These are phyloP conservation scores for Dioscorea dumetorum DNA, from an alignment of 106 monocot genomes.

Conservation along the genomic window DNA sequence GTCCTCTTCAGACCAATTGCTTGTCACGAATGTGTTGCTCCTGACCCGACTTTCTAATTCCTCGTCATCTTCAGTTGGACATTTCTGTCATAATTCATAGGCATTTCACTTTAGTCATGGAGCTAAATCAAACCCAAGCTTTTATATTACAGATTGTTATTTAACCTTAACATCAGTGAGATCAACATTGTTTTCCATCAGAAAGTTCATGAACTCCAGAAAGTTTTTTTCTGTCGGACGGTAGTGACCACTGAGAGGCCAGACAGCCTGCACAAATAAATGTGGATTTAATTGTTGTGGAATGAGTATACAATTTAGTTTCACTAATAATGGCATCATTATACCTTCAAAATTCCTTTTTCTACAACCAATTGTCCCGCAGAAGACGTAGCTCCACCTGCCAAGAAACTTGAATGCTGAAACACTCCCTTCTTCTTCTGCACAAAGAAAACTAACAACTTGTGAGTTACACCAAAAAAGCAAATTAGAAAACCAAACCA, in stretches of 20 bases:
- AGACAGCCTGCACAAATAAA: constrained; percentile 51
- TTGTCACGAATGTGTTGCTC: constrained; percentile 1
- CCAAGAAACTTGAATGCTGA: constrained; percentile 96
- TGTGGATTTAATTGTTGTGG: not conserved
- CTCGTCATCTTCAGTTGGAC: constrained; percentile 58
- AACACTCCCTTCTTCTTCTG: constrained; percentile 88
- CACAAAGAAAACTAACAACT: not conserved
- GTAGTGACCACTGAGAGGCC: constrained; percentile 93
- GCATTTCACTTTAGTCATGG: not conserved
- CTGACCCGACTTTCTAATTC: constrained; percentile 10
- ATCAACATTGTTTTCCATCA: constrained; percentile 62
- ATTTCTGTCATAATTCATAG: constrained; percentile 30
- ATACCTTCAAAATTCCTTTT: constrained; percentile 73
- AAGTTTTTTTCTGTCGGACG: constrained; percentile 80
- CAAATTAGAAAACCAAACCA: not conserved
- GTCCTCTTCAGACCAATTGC: constrained; percentile 17
- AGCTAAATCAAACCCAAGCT: not conserved
- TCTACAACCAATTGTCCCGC: constrained; percentile 78
- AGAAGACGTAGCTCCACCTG: constrained; percentile 89
- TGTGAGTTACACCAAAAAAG: too few species aligned
- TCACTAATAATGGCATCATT: not conserved
- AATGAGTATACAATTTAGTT: constrained; percentile 6
- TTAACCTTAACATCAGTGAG: constrained; percentile 74
- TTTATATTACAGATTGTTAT: not conserved
- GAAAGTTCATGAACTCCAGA: constrained; percentile 65